Evolutionary conservation across 164 flowering plant genomes (phyloP).

Genomic region (Vitis cinerea): DNA sequence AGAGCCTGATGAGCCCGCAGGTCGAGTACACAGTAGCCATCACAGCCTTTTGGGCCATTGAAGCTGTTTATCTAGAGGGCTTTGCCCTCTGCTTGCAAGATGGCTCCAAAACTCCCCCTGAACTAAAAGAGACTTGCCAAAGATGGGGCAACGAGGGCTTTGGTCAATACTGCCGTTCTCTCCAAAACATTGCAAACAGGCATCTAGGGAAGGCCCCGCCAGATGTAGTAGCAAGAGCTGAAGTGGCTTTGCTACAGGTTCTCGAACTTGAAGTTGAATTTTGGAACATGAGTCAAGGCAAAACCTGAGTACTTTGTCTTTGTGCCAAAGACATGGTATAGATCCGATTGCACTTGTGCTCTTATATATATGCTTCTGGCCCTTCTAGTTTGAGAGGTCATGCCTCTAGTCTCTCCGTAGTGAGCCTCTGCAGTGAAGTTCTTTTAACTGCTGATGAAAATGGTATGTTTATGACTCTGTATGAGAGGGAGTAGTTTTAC

Average conservation of each 20-base stretch:
- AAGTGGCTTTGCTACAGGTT: slow-evolving; percentile 47
- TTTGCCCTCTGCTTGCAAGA: slow-evolving; percentile 72
- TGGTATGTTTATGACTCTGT: too few species aligned
- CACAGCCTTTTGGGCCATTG: slow-evolving; percentile 87
- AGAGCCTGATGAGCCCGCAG: slow-evolving; percentile 54
- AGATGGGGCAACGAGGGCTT: slow-evolving; percentile 88
- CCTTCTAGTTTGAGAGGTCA: too few species aligned
- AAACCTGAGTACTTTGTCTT: slow-evolving; percentile 6
- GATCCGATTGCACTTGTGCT: too few species aligned
- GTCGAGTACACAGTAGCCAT: slow-evolving; percentile 62
- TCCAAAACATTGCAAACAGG: slow-evolving; percentile 50
- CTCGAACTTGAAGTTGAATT: slow-evolving; percentile 74
- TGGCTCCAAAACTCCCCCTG: slow-evolving; percentile 56
- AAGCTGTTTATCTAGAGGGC: slow-evolving; percentile 80
- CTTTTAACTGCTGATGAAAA: too few species aligned
- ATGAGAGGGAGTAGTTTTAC: too few species aligned
- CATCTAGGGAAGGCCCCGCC: slow-evolving; percentile 45
- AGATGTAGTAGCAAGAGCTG: slow-evolving; percentile 46
- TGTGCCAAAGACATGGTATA: too few species aligned
- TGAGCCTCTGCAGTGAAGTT: too few species aligned
- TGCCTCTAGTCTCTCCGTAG: too few species aligned
- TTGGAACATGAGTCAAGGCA: slow-evolving; percentile 86
- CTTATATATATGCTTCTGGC: too few species aligned
- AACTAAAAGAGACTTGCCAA: slow-evolving; percentile 64
- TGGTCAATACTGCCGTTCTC: slow-evolving; percentile 60